phyloP scores from a whole-genome alignment of 805 yeast genomes.

The Huiozyma sinensis region DNA sequence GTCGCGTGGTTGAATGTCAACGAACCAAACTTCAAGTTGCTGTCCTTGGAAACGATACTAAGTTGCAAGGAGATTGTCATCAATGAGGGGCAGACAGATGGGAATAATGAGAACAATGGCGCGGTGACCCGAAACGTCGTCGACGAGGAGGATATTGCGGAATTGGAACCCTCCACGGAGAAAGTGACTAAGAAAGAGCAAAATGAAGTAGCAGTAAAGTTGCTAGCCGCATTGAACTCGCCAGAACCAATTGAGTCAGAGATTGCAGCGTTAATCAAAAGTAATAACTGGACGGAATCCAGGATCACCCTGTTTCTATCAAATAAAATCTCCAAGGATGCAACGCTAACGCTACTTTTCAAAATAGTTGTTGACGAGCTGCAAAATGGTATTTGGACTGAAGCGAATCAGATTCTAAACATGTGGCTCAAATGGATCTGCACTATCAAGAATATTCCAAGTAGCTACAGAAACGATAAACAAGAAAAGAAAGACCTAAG shows the following conservation, averaged over 20 bases:
- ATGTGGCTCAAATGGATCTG: slow-evolving; percentile 78
- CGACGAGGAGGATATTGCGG: slow-evolving; percentile 24
- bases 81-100: slow-evolving; percentile 10
- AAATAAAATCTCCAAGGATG: slow-evolving; percentile 31
- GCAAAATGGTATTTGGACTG: slow-evolving; percentile 27
- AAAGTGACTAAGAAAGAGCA: slow-evolving; percentile 19
- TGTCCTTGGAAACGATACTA: slow-evolving; percentile 14
- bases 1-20: slow-evolving; percentile 31
- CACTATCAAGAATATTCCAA: slow-evolving; percentile 46
- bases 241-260: slow-evolving; percentile 15
- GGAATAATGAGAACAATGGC: slow-evolving; percentile 18
- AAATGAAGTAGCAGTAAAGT: slow-evolving; percentile 15
- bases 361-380: slow-evolving; percentile 37
- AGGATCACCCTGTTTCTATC: slow-evolving; percentile 24
- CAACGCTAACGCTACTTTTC: slow-evolving; percentile 34
- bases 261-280: slow-evolving; percentile 13
- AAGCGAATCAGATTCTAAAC: slow-evolving; percentile 17
- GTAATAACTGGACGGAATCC: slow-evolving; percentile 18
- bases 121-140: slow-evolving; percentile 22
- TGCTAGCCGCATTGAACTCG: slow-evolving; percentile 24
- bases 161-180: slow-evolving; percentile 7
- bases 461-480: slow-evolving; percentile 24
- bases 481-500: slow-evolving; percentile 35
- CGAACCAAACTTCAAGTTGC: slow-evolving; percentile 30
- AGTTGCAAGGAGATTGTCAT: slow-evolving; percentile 20